Evolutionary conservation across 2,329 filamentous ascomycete genomes (phyloP), one percentile per base, ranked within the genome.

Genomic region (Fusarium goolgardi): DNA sequence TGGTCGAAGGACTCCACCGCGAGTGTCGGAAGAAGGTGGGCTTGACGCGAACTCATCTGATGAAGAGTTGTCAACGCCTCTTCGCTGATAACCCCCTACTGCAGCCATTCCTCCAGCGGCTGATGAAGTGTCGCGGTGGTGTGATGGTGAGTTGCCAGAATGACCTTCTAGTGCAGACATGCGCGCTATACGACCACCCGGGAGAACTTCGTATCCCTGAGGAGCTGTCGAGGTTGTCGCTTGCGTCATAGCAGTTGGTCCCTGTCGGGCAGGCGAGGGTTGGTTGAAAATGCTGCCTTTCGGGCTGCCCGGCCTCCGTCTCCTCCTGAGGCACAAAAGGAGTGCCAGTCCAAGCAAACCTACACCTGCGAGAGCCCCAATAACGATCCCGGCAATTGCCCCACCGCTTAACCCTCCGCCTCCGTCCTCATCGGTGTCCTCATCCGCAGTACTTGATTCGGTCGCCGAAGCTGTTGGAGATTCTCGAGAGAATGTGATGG

Each of bases 141-240:
- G 83, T 3, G 83, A 84, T 2, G 88, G 84, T 5, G 88, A 87
- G 23, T 88, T 86, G 59, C 85, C 87, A 1, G 88, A 88, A 55
- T 90, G 88, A 7, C 89, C 90, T 80, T 97, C 95, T 53, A 99
- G 80, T 34, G 96, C 96, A 39, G 95, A 94, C 96, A 99, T 98
- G 57, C 96, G 90, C 39, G 96, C 93, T 61, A 99, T 96, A 65
- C 96, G 90, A 31, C 93, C 94, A 43, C 94, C 94, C 8, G 94
- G 92, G 13, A 96, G 84, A 18, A 94, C 86, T 71, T 93, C 91
- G 68, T 92, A 91, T 40, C 88, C 90, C 69, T 83, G 81, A 4
- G 83, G 80, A 3, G 79, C 75, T 23, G 50, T 35, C 8, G 63
- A n/a, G 7, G 39, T 18, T 46, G 51, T 43, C 15, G 34, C 71